Base-by-base conservation (phyloP, 106 monocot species). In the Dendrobium catenatum region DNA sequence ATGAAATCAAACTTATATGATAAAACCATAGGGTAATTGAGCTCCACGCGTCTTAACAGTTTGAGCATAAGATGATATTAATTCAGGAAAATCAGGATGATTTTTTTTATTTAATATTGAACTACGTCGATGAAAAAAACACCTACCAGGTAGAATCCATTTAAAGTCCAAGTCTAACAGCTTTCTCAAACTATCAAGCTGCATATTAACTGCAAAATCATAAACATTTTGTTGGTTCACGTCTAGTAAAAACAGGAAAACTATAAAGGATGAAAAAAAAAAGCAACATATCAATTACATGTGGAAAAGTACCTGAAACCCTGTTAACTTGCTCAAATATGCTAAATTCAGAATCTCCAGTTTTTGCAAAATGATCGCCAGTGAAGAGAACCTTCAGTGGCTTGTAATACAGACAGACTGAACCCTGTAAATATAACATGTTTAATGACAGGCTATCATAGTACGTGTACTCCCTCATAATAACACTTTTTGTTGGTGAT, bases 141-240 rank as follows among this genome's bases (percentile, higher is more conserved):
- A 80, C 96, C 76, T 48, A 94, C 96, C 94, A 29, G 96, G 96
- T 79, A 96, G 83, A 79, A 96, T 85, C 92, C 94, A 96, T 40
- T 85, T 56, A 51, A 96, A 92, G 59, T 94, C 88, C 75, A 90
- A 54, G 75, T 90, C 85, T 18, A 94, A 73, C 27, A 96, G 72
- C 79, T 92, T 94, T 75, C 75, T 78, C 20, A 96, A 78, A 67
- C 82, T 94, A 6, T 87, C 55, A 76, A 94, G 74, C 79, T 96
- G 96, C 81, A 85, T 33, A 61, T 75, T 81, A 78, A 92, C 94
- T 96, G 92, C 68, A 55, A 82, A 81, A 18, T 10, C 29, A 58
- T 67, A 54, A 31, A 42, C 6, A 72, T 27, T 76, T 79, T 74
- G 15, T 66, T 6, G 13, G 40, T 68, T 20, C 49, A 43, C 19